Base-by-base conservation (phyloP, 345 rosid species). In the Salix udensis region DNA sequence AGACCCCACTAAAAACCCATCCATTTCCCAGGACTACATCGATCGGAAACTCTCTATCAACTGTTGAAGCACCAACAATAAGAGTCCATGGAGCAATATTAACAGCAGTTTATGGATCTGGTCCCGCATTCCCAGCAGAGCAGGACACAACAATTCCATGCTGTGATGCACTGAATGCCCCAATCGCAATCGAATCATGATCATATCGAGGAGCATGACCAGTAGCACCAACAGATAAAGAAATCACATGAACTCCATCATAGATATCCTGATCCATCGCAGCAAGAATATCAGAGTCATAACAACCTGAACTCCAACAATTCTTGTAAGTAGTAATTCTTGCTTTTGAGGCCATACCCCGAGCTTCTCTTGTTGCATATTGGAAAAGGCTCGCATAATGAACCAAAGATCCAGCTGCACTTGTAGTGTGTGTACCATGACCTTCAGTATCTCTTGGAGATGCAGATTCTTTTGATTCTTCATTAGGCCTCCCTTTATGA, bases 61-160 rank as follows among this genome's bases (percentile, higher is more conserved):
- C 31, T 30, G 31, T 2, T 30, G 31, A 30, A 30, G 31, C 31
- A 30, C 31, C 31, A 30, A 30, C 3, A 30, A 30, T 30, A 30
- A 2, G 31, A 2, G 2, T 30, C 31, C 31, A 30, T 30, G 31
- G 31, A 30, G 31, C 31, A 30, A 30, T 83, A 77, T 95, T 95
- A 6, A 87, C 89, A 2, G 97, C 89, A 16, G 98, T 90, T 75
- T 64, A 87, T 0, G 95, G 85, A 52, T 88, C 88, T 4, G 97
- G 98, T 21, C 97, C 98, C 8, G 94, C 89, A 81, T 95, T 95
- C 55, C 98, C 97, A 2, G 98, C 94, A 36, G 97, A 92, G 81
- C 97, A 91, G 3, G 97, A 92, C 16, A 95, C 97, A 1, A 93
- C 80, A 72, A 93, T 77, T 0, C 96, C 98, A 10, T 90, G 82